A percentile compares a stretch with the other conserved stretches of the same genome.
phyloP scores from a whole-genome alignment of 768 basidiomycete species.

The Panus rudis region DNA sequence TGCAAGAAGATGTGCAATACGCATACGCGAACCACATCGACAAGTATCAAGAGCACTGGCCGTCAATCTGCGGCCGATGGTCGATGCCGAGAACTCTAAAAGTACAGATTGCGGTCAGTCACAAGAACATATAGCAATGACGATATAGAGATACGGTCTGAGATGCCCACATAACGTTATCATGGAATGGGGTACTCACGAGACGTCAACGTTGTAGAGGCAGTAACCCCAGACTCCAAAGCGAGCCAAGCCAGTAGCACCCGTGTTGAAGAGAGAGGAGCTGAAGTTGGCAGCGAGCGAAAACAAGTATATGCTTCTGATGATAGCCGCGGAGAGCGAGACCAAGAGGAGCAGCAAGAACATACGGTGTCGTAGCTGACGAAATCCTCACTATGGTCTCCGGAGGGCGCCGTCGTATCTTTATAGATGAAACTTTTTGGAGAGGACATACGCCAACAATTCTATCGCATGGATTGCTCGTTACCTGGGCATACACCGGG shows the following conservation, averaged over 20 bases:
- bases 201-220: conserved; percentile 36
- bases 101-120: too few relatives aligned
- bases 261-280: conserved; percentile 27
- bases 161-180: conserved; percentile 1
- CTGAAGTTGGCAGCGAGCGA: conserved; percentile 32
- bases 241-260: conserved; percentile 31
- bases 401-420: too few relatives aligned
- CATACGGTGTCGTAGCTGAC: too few relatives aligned
- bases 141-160: too few relatives aligned
- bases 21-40: too few relatives aligned
- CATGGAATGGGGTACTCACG: conserved; percentile 30
- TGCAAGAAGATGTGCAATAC: too few relatives aligned
- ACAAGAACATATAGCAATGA: conserved; percentile 6
- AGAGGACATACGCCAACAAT: too few relatives aligned
- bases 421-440: too few relatives aligned
- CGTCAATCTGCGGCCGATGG: conserved; percentile 30
- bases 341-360: conserved; percentile 58
- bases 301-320: conserved; percentile 49
- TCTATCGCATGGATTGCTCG: too few relatives aligned
- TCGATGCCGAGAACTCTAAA: conserved; percentile 37
- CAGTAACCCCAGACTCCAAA: conserved; percentile 68
- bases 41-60: conserved; percentile 46
- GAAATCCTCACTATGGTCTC: too few relatives aligned
- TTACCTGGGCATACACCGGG: too few relatives aligned
- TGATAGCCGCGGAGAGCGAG: conserved; percentile 55